Evolutionary conservation across 176 grass and related monocot species (phyloP), one percentile per base, ranked within the genome.

Genomic region (Ananas comosus): DNA sequence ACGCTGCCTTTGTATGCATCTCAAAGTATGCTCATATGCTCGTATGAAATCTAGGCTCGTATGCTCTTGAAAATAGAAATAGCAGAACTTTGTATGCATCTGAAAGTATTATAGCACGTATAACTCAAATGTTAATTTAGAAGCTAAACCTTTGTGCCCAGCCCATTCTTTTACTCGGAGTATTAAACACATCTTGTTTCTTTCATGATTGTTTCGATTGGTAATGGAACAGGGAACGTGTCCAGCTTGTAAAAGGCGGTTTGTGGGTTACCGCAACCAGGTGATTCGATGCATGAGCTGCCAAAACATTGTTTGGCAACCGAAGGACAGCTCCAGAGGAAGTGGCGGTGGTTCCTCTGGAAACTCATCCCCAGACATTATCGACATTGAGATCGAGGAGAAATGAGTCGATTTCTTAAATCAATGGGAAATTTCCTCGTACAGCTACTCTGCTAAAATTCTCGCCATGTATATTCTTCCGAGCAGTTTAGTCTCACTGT

Each of bases 381-480:
- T 97, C 23, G 94, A 97, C 67, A 86, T 97, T 29, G 94, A 97
- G 65, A 87, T 83, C 10, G 94, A 97, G 84, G 94, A 97, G 73
- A 92, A 88, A 75, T 97, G 65, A 82, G 53, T 1, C 53, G 21
- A 61, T 42, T 42, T 42, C 0, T 42, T 42, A 42, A 42, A 42
- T 42, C 5, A 6, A 42, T 7, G 33, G 33, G 5, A 42, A 42
- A 42, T 42, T 42, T 42, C 33, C 33, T 6, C 33, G 0, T 42
- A 42, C 33, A 42, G 33, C 33, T 42, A 42, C 33, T 42, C 33
- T 42, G 33, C 33, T 7, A 42, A 42, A 42, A 6, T 42, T 7
- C 33, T 42, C 33, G 4, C 33, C 4, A 42, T 42, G 33, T 42
- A 42, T 42, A 42, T 42, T 42, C 33, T 42, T 42, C 33, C 0